These are phyloP conservation scores for Colletotrichum tropicale DNA, from an alignment of 2,329 filamentous ascomycete species.

Conservation along the genomic window DNA sequence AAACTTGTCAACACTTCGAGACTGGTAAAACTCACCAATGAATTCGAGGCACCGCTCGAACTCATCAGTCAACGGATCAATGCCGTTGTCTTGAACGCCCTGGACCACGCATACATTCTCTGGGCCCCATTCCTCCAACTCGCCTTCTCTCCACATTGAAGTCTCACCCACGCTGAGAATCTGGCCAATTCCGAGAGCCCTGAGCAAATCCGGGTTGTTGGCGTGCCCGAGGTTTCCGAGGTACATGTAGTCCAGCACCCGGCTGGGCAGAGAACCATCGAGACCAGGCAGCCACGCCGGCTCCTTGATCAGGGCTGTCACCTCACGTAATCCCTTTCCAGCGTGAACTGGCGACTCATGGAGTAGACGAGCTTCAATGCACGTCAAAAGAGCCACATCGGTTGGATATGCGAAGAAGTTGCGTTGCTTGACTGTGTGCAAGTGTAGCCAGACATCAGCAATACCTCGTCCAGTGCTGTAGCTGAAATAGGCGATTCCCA, in stretches of 20 bases:
- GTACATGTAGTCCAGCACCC: constrained; percentile 93
- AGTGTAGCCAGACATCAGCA: constrained; percentile 83
- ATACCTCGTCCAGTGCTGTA: constrained; percentile 84
- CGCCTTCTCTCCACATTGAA: constrained; percentile 77
- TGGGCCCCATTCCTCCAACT: constrained; percentile 73
- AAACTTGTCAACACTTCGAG: background rate
- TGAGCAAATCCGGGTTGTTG: constrained; percentile 87
- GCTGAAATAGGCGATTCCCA: constrained; percentile 91
- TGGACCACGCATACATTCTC: constrained; percentile 84
- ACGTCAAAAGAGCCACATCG: constrained; percentile 82
- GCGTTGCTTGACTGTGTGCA: constrained; percentile 80
- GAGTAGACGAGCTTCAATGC: constrained; percentile 77
- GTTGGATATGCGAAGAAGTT: constrained; percentile 98
- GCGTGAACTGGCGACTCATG: constrained; percentile 66
- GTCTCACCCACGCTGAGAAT: constrained; percentile 93
- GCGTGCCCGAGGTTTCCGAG: constrained; percentile 92
- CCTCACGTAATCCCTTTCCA: constrained; percentile 55
- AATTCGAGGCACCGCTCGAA: constrained; percentile 88
- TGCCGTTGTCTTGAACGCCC: constrained; percentile 93
- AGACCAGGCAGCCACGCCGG: constrained; percentile 83
- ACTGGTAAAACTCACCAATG: constrained; percentile 71
- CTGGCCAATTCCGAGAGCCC: constrained; percentile 80
- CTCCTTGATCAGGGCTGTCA: constrained; percentile 60
- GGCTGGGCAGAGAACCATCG: constrained; percentile 89
- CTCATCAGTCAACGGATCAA: constrained; percentile 86